A percentile compares a stretch with the other conserved stretches of the same genome.
phyloP scores from a whole-genome alignment of 768 basidiomycete genomes.

The Podaxis mareebaensis region DNA sequence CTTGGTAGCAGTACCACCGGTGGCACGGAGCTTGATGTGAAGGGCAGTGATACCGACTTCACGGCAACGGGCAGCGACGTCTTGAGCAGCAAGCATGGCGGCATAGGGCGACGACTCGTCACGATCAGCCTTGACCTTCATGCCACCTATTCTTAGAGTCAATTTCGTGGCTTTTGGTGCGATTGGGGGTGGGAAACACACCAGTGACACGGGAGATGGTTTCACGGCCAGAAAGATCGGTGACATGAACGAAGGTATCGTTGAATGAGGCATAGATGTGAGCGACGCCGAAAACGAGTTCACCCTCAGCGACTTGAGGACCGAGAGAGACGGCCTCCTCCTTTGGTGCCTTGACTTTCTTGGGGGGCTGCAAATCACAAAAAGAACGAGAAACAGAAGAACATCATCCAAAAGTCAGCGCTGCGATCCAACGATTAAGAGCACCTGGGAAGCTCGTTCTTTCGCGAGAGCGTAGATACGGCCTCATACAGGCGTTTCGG shows the following conservation, averaged over 20 bases:
- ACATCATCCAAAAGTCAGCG: conserved; percentile 50
- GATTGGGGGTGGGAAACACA: conserved; percentile 32
- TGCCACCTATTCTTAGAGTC: conserved; percentile 63
- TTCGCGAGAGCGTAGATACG: conserved; percentile 7
- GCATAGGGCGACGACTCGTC: conserved; percentile 98
- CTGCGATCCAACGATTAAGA: conserved; percentile 47
- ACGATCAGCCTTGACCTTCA: conserved; percentile 99
- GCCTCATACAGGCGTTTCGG: conserved; percentile 11
- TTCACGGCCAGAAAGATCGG: conserved; percentile 98
- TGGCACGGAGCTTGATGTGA: conserved; percentile 98
- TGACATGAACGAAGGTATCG: conserved; percentile 99
- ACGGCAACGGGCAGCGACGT: conserved; percentile 93
- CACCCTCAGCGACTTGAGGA: conserved; percentile 94
- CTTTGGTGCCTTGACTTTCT: conserved; percentile 75
- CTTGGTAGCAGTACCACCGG: conserved; percentile 98
- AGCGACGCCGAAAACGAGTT: conserved; percentile 96
- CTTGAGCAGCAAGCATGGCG: conserved; percentile 98
- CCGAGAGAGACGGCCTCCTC: conserved; percentile 91
- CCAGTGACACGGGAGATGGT: conserved; percentile 99
- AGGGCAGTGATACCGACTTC: conserved; percentile 98
- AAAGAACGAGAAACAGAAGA: background rate
- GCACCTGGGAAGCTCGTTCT: background rate
- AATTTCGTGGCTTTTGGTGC: background rate
- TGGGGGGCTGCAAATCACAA: conserved; percentile 62
- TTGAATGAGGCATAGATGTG: conserved; percentile 99